Percentiles rank a stretch among this genome's conserved stretches.
Evolutionary conservation across 2,329 filamentous ascomycete species (phyloP).

Genomic region (Alternaria sp.): DNA sequence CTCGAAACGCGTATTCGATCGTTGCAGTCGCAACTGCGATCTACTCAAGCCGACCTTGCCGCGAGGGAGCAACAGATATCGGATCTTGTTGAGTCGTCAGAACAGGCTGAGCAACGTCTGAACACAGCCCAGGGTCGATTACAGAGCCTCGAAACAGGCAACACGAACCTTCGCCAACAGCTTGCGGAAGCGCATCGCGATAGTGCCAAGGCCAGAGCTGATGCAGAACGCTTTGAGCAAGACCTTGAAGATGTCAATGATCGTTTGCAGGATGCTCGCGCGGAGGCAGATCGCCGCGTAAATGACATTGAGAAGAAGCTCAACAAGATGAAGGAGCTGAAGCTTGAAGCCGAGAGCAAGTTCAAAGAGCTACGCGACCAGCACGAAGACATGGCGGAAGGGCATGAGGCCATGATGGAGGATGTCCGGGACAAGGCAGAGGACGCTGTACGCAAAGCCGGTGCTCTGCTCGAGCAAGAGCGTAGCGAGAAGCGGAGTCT

Average conservation of each 20-base stretch:
- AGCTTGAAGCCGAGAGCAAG: slow-evolving; percentile 30
- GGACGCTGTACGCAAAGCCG: slow-evolving; percentile 43
- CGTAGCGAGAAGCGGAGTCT: slow-evolving; percentile 39
- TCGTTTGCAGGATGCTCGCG: slow-evolving; percentile 28
- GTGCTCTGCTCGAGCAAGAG: slow-evolving; percentile 41
- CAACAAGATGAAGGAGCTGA: slow-evolving; percentile 35
- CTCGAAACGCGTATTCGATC: slow-evolving; percentile 6
- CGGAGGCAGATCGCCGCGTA: slow-evolving; percentile 36
- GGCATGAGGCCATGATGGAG: slow-evolving; percentile 33
- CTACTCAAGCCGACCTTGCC: slow-evolving; percentile 21
- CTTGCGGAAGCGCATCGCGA: slow-evolving; percentile 40
- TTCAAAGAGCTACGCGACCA: slow-evolving; percentile 35
- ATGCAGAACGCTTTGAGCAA: slow-evolving; percentile 33
- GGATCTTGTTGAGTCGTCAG: slow-evolving; percentile 30
- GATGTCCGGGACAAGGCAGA: slow-evolving; percentile 44
- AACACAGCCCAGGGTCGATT: slow-evolving; percentile 37
- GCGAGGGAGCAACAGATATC: slow-evolving; percentile 36
- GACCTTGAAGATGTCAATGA: slow-evolving; percentile 37
- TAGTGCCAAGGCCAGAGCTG: slow-evolving; percentile 28
- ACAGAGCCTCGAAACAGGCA: slow-evolving; percentile 35
- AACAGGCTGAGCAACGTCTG: slow-evolving; percentile 31
- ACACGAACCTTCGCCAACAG: slow-evolving; percentile 40
- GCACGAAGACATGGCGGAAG: slow-evolving; percentile 34
- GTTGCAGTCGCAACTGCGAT: slow-evolving; percentile 29
- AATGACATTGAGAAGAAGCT: slow-evolving; percentile 39